Percentiles rank a stretch among this genome's conserved stretches.
phyloP scores from a whole-genome alignment of 331 rosid species.

The Rosa hybrid region DNA sequence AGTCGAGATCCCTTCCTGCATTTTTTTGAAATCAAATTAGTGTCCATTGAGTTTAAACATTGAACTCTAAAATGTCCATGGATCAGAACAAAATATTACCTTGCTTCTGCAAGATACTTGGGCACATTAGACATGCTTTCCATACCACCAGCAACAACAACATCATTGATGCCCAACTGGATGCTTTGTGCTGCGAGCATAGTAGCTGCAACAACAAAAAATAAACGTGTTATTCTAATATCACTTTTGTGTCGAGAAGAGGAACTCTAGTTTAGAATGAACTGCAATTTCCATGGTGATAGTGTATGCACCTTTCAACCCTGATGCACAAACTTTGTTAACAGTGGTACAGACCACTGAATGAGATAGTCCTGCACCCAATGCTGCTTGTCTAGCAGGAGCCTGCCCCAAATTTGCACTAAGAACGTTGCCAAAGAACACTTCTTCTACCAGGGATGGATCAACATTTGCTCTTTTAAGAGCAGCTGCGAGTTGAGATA shows the following conservation, averaged over 20 bases:
- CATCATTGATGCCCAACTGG: constrained; percentile 88
- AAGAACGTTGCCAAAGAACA: constrained; percentile 88
- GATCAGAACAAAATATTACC: constrained; percentile 46
- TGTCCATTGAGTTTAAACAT: constrained; percentile 9
- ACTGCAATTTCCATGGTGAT: neutral
- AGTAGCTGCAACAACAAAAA: constrained; percentile 61
- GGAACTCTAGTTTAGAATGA: neutral
- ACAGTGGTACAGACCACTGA: constrained; percentile 83
- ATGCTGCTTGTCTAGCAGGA: constrained; percentile 98
- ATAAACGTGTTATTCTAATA: constrained; percentile 14
- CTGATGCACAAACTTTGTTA: constrained; percentile 99
- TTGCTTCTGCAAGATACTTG: constrained; percentile 93
- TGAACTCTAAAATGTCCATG: constrained; percentile 13
- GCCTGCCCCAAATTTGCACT: constrained; percentile 99
- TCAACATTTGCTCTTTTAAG: constrained; percentile 89
- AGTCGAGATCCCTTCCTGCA: constrained; percentile 98
- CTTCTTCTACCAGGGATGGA: constrained; percentile 91
- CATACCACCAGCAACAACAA: constrained; percentile 99
- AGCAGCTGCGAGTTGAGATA: constrained; percentile 56
- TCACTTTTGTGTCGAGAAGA: neutral
- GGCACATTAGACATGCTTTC: constrained; percentile 98
- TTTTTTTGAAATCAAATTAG: constrained; percentile 31
- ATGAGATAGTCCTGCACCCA: constrained; percentile 92
- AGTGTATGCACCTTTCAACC: constrained; percentile 73
- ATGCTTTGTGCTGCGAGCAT: constrained; percentile 97